Base-by-base conservation (phyloP, 116 monocot species). In the Papilionanthe hybrid region DNA sequence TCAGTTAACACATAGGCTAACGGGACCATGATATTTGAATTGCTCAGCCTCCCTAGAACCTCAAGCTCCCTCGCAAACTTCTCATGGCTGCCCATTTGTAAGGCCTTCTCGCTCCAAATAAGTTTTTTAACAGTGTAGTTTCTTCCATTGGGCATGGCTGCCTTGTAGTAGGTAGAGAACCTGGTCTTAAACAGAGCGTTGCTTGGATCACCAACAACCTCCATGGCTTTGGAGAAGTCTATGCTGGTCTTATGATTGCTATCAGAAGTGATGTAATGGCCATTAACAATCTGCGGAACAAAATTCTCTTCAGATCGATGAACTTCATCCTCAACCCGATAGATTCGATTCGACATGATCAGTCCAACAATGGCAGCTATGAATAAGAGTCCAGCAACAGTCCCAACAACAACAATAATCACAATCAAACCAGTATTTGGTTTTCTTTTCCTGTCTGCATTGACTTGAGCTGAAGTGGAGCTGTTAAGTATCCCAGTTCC, bases 21-120 rank as follows among this genome's bases (percentile, higher is more conserved):
- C 11, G 90, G 92, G 9, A 86, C 84, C 92, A 91, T 88, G 18
- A 94, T 80, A 79, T 92, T 88, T 6, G 92, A 85, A 75, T 88
- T 92, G 68, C 82, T 88, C 41, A 90, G 78, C 85, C 44, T 89
- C 48, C 88, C 90, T 9, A 94, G 74, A 12, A 78, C 71, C 55
- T 91, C 88, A 28, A 94, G 78, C 47, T 91, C 86, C 66, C 83
- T 47, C 7, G 66, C 72, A 32, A 92, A 90, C 50, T 45, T 82
- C 20, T 78, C 85, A 42, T 76, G 83, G 86, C 77, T 85, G 18
- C 84, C 89, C 43, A 77, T 71, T 72, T 88, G 89, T 81, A 93
- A 83, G 5, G 84, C 84, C 60, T 88, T 92, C 29, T 85, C 88
- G 22, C 74, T 80, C 78, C 79, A 85, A 53, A 87, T 84, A 57